Base-by-base conservation (phyloP, 495 filamentous ascomycete genomes). In the Penicillium riverlandense region DNA sequence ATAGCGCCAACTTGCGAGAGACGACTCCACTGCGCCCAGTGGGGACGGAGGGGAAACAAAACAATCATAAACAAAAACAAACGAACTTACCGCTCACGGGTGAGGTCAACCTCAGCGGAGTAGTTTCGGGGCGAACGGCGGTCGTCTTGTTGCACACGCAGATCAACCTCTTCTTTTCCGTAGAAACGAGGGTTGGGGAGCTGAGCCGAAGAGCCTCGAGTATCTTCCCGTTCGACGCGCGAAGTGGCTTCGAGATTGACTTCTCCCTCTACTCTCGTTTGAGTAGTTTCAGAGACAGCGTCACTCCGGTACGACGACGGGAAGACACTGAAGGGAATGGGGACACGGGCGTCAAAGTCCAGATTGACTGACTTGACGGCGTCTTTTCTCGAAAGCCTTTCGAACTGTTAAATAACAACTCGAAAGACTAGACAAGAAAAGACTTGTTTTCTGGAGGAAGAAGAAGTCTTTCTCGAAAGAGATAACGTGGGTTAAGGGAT, bases 341-440 rank as follows among this genome's bases (percentile, higher is more conserved):
- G 91, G 70, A 97, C 88, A 70, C 88, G 86, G 76, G 90, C 90
- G 86, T 96, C 90, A 89, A 95, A 96, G 85, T 96, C 91, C 90
- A 97, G 91, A 75, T 91, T 97, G 88, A 74, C 91, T 80, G 83
- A 80, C 77, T 83, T 81, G 69, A 65, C 74, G 79, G 79, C 80
- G 83, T 80, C 79, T 81, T 77, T 88, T 88, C 89, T 90, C 82
- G 84, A 81, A 88, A 82, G 82, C 85, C 88, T 91, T 85, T 84
- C 87, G 88, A 88, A 79, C 72, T 75, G 75, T 79, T 74, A 59
- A 54, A 53, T 60, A 74, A 78, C 78, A 79, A 79, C 74, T 72
- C 80, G 88, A 86, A 91, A 88, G 89, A 83, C 83, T 81, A 86
- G 82, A 89, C 83, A 89, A 90, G 87, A 91, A 90, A 86, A 87